Conservation (phyloP, 73 alveolate species). For the Paramecium caudatum region DNA sequence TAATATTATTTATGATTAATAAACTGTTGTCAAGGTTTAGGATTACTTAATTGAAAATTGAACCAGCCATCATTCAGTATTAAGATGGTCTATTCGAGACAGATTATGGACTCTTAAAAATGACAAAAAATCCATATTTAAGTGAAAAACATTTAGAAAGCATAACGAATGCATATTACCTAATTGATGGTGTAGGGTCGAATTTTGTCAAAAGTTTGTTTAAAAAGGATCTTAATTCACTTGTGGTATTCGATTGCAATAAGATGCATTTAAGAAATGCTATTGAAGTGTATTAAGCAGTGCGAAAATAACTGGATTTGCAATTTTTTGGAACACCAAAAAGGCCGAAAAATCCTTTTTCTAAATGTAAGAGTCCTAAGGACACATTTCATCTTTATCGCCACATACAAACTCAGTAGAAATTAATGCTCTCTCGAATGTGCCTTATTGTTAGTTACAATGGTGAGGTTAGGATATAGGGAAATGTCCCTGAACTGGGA, state of each 20-base stretch:
- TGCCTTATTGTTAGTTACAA: constrained; percentile 57
- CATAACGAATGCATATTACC: not conserved
- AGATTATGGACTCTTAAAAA: constrained; percentile 33
- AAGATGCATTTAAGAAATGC: constrained; percentile 73
- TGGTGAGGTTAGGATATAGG: constrained; percentile 73
- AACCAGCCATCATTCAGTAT: constrained; percentile 22
- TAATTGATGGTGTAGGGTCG: constrained; percentile 39
- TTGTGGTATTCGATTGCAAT: constrained; percentile 38
- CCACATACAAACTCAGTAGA: constrained; percentile 57
- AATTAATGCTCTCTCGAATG: constrained; percentile 47
- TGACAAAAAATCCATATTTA: constrained; percentile 46
- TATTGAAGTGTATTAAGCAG: constrained; percentile 51
- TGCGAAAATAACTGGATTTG: constrained; percentile 44
- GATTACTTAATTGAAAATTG: constrained; percentile 21
- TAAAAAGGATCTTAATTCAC: constrained; percentile 43
- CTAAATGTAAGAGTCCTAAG: constrained; percentile 62
- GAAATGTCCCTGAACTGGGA: constrained; percentile 31
- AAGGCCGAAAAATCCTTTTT: constrained; percentile 69
- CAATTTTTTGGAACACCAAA: constrained; percentile 67
- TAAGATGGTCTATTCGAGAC: constrained; percentile 57
- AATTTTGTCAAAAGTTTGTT: constrained; percentile 49
- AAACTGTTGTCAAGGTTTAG: not conserved
- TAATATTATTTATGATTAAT: constrained; percentile 19
- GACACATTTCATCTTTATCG: constrained; percentile 67
- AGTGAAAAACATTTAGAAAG: not conserved